Base-by-base conservation (phyloP, 129 eudicot genomes). In the Flaveria bidentis region DNA sequence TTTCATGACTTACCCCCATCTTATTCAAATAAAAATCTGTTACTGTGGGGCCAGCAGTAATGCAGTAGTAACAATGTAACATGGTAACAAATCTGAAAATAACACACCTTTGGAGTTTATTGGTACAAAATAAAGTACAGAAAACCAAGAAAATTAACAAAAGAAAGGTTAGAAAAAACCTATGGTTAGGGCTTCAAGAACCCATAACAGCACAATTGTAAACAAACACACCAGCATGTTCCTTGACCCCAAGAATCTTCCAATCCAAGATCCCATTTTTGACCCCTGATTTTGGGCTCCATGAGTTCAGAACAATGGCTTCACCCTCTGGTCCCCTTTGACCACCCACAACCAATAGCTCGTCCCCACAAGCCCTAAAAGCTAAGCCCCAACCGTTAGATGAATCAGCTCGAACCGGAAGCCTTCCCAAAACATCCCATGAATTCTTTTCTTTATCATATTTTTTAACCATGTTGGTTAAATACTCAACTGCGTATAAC, bases 181-280 rank as follows among this genome's bases (percentile, higher is more conserved):
- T 70, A 67, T 69, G 69, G 83, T 73, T 28, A 83, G 60, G 80
- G 82, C 66, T 69, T 89, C 79, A 90, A 70, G 89, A 90, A 49
- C 96, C 92, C 96, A 90, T 84, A 25, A 90, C 89, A 64, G 96
- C 96, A 67, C 96, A 90, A 67, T 90, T 90, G 85, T 85, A 90
- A 57, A 90, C 96, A 78, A 90, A 90, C 28, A 84, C 90, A 44
- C 96, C 96, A 72, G 81, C 84, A 72, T 87, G 89, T 57, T 90
- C 96, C 80, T 87, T 90, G 55, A 82, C 82, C 41, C 92, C 90
- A 63, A 90, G 58, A 23, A 87, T 87, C 86, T 90, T 82, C 90
- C 96, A 87, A 63, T 90, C 88, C 85, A 87, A 84, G 60, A 87
- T 69, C 6, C 90, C 89, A 58, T 82, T 71, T 71, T 75, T 82